Evolutionary conservation across 352 stramenopile genomes (phyloP).

Genomic region (Saprolegnia parasitica): DNA sequence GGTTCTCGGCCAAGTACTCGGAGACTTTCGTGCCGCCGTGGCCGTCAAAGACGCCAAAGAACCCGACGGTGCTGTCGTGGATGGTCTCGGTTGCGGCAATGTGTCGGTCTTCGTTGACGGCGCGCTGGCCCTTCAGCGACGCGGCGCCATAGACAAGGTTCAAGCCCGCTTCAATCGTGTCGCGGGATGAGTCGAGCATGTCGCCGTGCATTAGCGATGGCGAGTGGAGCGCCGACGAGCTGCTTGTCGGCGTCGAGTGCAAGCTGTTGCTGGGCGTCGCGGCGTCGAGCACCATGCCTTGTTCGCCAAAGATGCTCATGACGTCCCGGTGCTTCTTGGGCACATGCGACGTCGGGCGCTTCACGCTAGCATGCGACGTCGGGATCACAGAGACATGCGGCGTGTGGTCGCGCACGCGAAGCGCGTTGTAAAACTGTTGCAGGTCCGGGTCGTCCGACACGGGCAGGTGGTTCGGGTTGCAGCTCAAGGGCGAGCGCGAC

Average conservation of each 20-base stretch:
- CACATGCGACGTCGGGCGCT: constrained; percentile 1
- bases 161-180: constrained; percentile 51
- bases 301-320: constrained; percentile 82
- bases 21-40: constrained; percentile 68
- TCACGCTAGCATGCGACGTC: constrained; percentile 7
- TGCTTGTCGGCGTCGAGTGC: constrained; percentile 45
- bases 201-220: constrained; percentile 68
- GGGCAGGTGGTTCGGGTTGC: not conserved
- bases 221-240: constrained; percentile 68
- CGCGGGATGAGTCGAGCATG: constrained; percentile 45
- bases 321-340: constrained; percentile 55
- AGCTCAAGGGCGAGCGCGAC: constrained; percentile 7
- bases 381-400: not conserved
- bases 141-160: constrained; percentile 62
- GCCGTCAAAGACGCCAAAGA: constrained; percentile 81
- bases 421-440: constrained; percentile 2
- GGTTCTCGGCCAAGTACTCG: constrained; percentile 55
- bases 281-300: constrained; percentile 56
- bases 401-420: constrained; percentile 3
- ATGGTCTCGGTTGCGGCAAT: constrained; percentile 47
- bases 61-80: constrained; percentile 55
- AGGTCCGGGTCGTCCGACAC: constrained; percentile 12
- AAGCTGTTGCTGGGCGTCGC: constrained; percentile 23
- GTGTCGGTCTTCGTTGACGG: constrained; percentile 69
- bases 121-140: constrained; percentile 70